phyloP scores from a whole-genome alignment of 2,329 filamentous ascomycete species.

The Pseudocercospora eumusae region DNA sequence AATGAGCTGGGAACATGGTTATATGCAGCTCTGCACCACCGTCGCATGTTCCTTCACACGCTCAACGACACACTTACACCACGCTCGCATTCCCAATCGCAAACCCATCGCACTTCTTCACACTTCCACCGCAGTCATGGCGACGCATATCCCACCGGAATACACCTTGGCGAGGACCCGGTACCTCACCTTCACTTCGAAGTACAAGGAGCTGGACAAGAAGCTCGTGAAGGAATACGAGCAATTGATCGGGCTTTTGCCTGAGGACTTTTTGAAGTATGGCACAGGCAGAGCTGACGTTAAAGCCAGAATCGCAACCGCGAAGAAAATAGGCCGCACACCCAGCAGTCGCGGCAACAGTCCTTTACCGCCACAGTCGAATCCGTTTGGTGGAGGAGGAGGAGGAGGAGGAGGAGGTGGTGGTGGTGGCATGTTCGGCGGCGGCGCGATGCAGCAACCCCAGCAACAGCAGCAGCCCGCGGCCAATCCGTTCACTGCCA shows the following conservation, averaged over 20 bases:
- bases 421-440: slow-evolving; percentile 10
- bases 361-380: slow-evolving; percentile 13
- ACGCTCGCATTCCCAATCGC: background rate
- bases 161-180: background rate
- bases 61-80: background rate
- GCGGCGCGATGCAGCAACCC: slow-evolving; percentile 14
- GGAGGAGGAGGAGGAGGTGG: slow-evolving; percentile 8
- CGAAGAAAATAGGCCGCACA: slow-evolving; percentile 21
- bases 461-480: slow-evolving; percentile 17
- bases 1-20: background rate
- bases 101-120: background rate
- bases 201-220: slow-evolving; percentile 2
- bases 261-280: slow-evolving; percentile 2
- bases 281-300: slow-evolving; percentile 15
- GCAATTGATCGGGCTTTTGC: slow-evolving; percentile 2
- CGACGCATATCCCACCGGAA: background rate
- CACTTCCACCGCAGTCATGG: background rate
- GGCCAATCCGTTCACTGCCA: slow-evolving; percentile 16
- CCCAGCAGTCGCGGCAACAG: slow-evolving; percentile 22
- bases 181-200: background rate
- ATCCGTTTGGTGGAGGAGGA: slow-evolving; percentile 5
- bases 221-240: background rate
- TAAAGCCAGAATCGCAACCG: slow-evolving; percentile 22
- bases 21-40: background rate
- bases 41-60: background rate